Evolutionary conservation across 2,329 filamentous ascomycete species (phyloP).

Genomic region (Diplodia intermedia): DNA sequence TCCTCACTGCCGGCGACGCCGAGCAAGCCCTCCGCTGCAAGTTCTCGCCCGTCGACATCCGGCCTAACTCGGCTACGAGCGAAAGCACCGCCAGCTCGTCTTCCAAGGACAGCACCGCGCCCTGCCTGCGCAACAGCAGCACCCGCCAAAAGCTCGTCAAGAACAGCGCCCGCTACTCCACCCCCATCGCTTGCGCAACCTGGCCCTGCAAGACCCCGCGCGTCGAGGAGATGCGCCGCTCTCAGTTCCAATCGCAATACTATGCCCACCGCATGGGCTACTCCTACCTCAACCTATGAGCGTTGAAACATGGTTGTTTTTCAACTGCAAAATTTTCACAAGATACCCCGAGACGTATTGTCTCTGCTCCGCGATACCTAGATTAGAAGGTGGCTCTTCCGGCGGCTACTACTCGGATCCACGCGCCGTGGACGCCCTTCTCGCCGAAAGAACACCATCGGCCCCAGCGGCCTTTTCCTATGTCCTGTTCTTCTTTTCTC

Average conservation of each 20-base stretch:
- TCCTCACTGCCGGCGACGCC: conserved; percentile 26
- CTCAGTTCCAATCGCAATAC: background rate
- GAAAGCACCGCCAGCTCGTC: conserved; percentile 5
- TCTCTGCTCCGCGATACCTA: background rate
- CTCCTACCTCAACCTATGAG: conserved; percentile 21
- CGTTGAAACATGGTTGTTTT: background rate
- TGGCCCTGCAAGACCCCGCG: conserved; percentile 18
- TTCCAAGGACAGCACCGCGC: conserved; percentile 7
- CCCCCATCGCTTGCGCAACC: conserved; percentile 15
- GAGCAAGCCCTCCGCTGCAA: conserved; percentile 26
- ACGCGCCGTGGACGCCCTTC: background rate
- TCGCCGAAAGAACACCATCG: background rate
- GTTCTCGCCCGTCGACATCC: conserved; percentile 16
- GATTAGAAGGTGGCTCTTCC: background rate
- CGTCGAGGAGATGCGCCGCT: conserved; percentile 5
- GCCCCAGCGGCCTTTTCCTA: background rate
- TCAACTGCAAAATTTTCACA: background rate
- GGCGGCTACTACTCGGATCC: too few relatives aligned
- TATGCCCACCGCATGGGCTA: conserved; percentile 8
- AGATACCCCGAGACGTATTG: background rate
- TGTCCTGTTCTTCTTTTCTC: background rate
- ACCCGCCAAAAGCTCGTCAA: conserved; percentile 22
- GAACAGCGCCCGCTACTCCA: conserved; percentile 25
- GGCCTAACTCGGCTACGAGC: background rate
- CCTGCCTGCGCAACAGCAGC: background rate